phyloP scores from a whole-genome alignment of 345 rosid genomes.

The Salix exigua region DNA sequence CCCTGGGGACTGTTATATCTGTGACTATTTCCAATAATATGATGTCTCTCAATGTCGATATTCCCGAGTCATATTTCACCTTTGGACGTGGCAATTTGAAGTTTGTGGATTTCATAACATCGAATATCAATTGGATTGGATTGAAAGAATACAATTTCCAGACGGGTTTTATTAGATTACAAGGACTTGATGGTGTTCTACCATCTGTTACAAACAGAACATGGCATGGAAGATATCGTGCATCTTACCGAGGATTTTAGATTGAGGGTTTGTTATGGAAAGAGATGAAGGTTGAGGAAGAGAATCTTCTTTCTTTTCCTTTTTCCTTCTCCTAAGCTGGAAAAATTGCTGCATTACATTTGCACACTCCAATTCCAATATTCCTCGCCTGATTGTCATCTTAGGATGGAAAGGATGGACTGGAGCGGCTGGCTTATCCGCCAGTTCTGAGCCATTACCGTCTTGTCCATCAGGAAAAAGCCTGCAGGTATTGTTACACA shows the following conservation, averaged over 20 bases:
- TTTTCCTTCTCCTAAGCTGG: constrained; percentile 82
- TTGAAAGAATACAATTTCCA: background rate
- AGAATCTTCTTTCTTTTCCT: constrained; percentile 42
- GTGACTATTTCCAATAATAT: background rate
- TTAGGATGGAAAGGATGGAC: constrained; percentile 93
- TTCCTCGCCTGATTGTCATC: constrained; percentile 73
- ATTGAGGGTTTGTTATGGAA: constrained; percentile 51
- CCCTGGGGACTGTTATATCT: background rate
- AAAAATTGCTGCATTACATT: constrained; percentile 86
- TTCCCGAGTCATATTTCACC: background rate
- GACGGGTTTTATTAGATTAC: background rate
- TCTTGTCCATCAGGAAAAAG: constrained; percentile 55
- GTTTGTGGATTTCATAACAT: background rate
- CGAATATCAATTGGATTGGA: background rate
- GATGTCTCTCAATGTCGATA: background rate
- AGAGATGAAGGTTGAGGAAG: constrained; percentile 48
- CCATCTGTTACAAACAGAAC: constrained; percentile 53
- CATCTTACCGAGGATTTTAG: constrained; percentile 71
- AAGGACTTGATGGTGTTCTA: background rate
- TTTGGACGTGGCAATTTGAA: background rate
- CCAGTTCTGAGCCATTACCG: constrained; percentile 34
- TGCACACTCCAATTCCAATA: constrained; percentile 76
- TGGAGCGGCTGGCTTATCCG: constrained; percentile 71
- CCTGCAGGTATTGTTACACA: constrained; percentile 35
- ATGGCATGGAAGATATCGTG: constrained; percentile 60